Conservation (phyloP, 331 rosid genomes). For the Quercus lobata region DNA sequence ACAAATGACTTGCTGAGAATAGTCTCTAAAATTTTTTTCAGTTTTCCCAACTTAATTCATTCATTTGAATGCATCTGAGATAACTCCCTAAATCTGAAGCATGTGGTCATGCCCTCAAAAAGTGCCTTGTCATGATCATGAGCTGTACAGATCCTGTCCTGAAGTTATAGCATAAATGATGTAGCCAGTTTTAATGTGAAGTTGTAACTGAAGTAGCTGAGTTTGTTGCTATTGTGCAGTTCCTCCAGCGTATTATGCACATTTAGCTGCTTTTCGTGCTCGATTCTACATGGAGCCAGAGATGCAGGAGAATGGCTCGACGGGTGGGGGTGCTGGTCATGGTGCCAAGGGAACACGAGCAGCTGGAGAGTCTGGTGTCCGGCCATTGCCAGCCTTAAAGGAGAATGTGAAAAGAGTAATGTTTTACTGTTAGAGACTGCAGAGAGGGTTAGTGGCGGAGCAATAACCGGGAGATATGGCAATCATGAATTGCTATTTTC, state of each 20-base stretch:
- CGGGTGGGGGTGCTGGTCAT: slow-evolving; percentile 47
- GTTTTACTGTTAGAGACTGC: slow-evolving; percentile 82
- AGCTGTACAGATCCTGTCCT: neutral
- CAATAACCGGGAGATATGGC: slow-evolving; percentile 23
- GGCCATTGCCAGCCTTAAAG: slow-evolving; percentile 93
- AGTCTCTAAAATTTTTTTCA: neutral
- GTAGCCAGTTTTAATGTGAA: neutral
- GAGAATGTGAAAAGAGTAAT: slow-evolving; percentile 98
- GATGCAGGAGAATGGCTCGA: slow-evolving; percentile 69
- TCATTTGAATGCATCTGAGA: neutral
- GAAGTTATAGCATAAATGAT: neutral
- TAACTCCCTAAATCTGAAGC: neutral
- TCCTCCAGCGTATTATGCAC: slow-evolving; percentile 98
- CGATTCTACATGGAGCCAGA: slow-evolving; percentile 98
- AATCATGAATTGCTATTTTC: slow-evolving; percentile 16
- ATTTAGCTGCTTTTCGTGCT: slow-evolving; percentile 98
- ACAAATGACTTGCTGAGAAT: neutral
- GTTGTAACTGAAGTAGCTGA: neutral
- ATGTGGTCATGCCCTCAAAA: neutral
- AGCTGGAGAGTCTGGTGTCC: slow-evolving; percentile 72
- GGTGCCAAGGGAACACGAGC: slow-evolving; percentile 46
- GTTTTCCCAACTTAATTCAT: neutral
- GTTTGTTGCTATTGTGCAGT: slow-evolving; percentile 47
- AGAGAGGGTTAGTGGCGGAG: slow-evolving; percentile 20
- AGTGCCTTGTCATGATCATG: neutral